These are phyloP conservation scores for Verticillium nubilum DNA, from an alignment of 2,329 filamentous ascomycete species.

Conservation along the genomic window DNA sequence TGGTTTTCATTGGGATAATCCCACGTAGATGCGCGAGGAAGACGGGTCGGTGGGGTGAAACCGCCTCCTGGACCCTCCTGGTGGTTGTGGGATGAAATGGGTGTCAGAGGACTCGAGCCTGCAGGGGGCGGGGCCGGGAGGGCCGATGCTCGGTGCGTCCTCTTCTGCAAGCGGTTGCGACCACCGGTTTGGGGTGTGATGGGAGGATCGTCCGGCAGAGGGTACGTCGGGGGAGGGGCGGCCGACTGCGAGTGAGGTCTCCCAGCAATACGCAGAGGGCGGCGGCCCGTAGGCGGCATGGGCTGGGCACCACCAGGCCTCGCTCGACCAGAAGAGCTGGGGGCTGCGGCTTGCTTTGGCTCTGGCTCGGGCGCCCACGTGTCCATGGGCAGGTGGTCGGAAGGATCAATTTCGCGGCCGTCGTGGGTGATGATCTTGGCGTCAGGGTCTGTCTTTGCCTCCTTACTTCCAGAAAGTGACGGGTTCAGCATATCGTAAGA, in stretches of 20 bases:
- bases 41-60: slow-evolving; percentile 36
- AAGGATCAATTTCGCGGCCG: slow-evolving; percentile 72
- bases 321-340: slow-evolving; percentile 31
- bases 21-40: slow-evolving; percentile 43
- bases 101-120: slow-evolving; percentile 44
- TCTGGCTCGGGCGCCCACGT: slow-evolving; percentile 75
- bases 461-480: slow-evolving; percentile 29
- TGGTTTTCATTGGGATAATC: slow-evolving; percentile 51
- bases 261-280: slow-evolving; percentile 43
- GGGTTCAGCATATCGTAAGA: slow-evolving; percentile 72
- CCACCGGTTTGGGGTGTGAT: slow-evolving; percentile 31
- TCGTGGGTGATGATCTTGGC: slow-evolving; percentile 72
- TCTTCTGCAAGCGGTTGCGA: slow-evolving; percentile 63
- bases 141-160: slow-evolving; percentile 39
- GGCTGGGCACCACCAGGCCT: slow-evolving; percentile 48
- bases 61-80: slow-evolving; percentile 31
- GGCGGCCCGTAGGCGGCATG: slow-evolving; percentile 43
- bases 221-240: slow-evolving; percentile 23
- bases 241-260: slow-evolving; percentile 44
- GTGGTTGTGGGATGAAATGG: slow-evolving; percentile 46
- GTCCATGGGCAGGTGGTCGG: slow-evolving; percentile 72
- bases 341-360: slow-evolving; percentile 27
- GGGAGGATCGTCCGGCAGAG: slow-evolving; percentile 20
- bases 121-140: slow-evolving; percentile 31
- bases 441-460: slow-evolving; percentile 36